Conservation (phyloP, 2,329 filamentous ascomycete genomes). For the Dactylella cylindrospora region DNA sequence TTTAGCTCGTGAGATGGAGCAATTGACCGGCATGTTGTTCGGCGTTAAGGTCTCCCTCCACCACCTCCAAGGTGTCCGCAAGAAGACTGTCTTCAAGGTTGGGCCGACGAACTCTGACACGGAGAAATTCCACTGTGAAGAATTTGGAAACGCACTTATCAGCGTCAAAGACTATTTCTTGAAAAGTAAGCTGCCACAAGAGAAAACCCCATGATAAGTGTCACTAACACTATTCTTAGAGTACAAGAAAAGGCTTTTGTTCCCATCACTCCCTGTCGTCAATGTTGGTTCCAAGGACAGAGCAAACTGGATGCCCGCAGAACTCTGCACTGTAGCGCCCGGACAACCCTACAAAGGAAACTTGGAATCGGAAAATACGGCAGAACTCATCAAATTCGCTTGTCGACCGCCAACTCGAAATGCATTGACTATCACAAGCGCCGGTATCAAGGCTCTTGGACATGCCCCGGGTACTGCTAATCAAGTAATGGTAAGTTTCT, state of each 20-base stretch:
- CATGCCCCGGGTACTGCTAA: constrained; percentile 56
- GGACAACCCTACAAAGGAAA: constrained; percentile 67
- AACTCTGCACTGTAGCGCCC: constrained; percentile 64
- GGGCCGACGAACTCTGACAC: constrained; percentile 48
- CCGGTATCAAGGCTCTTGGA: constrained; percentile 62
- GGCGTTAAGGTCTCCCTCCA: constrained; percentile 36
- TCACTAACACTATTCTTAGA: constrained; percentile 46
- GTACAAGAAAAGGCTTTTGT: constrained; percentile 53
- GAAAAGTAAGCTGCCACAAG: constrained; percentile 50
- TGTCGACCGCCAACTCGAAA: constrained; percentile 68
- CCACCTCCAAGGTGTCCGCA: constrained; percentile 46
- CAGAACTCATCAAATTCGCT: constrained; percentile 71
- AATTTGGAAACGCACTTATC: constrained; percentile 50
- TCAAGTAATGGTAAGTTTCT: constrained; percentile 44
- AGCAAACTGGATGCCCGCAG: constrained; percentile 67
- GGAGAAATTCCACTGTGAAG: constrained; percentile 52
- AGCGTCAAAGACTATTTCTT: constrained; percentile 59
- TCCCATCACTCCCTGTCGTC: constrained; percentile 61
- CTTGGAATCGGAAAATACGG: constrained; percentile 63
- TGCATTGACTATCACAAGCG: constrained; percentile 64
- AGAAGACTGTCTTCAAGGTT: constrained; percentile 48
- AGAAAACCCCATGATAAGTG: neutral
- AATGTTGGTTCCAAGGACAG: constrained; percentile 59
- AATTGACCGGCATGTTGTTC: constrained; percentile 10
- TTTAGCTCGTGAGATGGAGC: constrained; percentile 13